These are phyloP conservation scores for Lagenidium giganteum DNA, from an alignment of 352 stramenopile species.

Conservation along the genomic window DNA sequence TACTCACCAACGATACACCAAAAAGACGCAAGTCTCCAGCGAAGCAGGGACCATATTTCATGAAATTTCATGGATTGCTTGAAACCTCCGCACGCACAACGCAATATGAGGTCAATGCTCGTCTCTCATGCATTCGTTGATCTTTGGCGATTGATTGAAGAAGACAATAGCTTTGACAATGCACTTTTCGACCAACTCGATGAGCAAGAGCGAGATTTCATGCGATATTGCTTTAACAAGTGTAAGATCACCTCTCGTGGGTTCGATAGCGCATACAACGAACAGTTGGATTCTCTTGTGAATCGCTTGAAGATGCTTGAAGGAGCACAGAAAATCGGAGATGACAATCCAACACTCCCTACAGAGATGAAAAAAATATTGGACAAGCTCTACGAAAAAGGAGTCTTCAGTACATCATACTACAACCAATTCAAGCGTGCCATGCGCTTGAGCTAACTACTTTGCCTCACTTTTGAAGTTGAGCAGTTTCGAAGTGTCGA, in stretches of 20 bases:
- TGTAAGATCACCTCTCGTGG: conserved; percentile 14
- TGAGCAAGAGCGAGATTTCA: conserved; percentile 13
- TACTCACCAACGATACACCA: too few species aligned
- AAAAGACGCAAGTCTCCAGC: too few species aligned
- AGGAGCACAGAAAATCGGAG: conserved; percentile 8
- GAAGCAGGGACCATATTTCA: conserved; percentile 4
- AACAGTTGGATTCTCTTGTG: conserved; percentile 7
- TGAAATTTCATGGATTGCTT: conserved; percentile 12
- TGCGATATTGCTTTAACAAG: conserved; percentile 14
- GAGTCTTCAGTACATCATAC: conserved; percentile 8
- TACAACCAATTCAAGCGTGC: conserved; percentile 15
- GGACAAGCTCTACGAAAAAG: conserved; percentile 11
- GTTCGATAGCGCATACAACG: conserved; percentile 16
- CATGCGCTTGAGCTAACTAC: too few species aligned
- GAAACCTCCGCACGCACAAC: background rate
- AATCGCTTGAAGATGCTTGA: conserved; percentile 10
- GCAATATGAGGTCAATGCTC: conserved; percentile 11
- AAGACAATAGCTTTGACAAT: conserved; percentile 15
- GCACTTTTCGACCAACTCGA: conserved; percentile 11
- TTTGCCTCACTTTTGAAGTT: too few species aligned
- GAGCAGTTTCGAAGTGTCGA: too few species aligned
- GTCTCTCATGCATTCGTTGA: conserved; percentile 20
- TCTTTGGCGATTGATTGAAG: conserved; percentile 11
- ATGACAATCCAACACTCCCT: conserved; percentile 7
- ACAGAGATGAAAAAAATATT: conserved; percentile 12